Base-by-base conservation (phyloP, 257 asterid genomes). In the Buddleja alternifolia region DNA sequence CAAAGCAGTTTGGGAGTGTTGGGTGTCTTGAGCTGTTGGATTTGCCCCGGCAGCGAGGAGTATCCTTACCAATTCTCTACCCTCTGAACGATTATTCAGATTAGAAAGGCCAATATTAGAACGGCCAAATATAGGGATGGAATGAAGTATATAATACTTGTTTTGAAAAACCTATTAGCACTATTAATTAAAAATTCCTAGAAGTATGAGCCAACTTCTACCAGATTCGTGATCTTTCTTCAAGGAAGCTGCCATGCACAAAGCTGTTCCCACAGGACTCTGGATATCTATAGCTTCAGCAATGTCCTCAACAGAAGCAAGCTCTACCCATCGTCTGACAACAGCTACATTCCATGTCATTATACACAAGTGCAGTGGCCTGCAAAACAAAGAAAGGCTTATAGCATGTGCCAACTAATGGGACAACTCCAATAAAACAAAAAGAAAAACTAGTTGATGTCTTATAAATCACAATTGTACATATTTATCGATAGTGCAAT, bases 171-270 rank as follows among this genome's bases (percentile, higher is more conserved):
- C 50, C 67, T 29, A 72, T 66, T 63, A 66, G 67, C 58, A 57
- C 45, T 23, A 51, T 39, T 29, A 50, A 39, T n/a, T 24, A 52
- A 66, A 72, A 45, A 59, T 19, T 16, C 37, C 20, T 24, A 41
- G 53, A 52, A 69, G 61, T 56, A 60, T 1, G 40, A 60, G 32
- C 50, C 66, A 52, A 72, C 62, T 62, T 61, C 21, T 85, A 89
- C 99, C 97, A 73, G 93, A 78, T 87, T 88, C 99, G 73, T 86
- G 97, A 70, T 81, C 90, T 86, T 87, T 94, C 89, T 91, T 94
- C 67, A 83, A 72, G 73, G 95, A 84, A 80, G 97, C 95, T 56
- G 97, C 99, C 93, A 91, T 89, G 85, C 99, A 94, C 85, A 94
- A 84, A 51, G 96, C 96, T 62, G 97, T 91, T 46, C 99, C 99